Evolutionary conservation across 208 protist genomes (phyloP).

Genomic region (Crithidia brevicula): DNA sequence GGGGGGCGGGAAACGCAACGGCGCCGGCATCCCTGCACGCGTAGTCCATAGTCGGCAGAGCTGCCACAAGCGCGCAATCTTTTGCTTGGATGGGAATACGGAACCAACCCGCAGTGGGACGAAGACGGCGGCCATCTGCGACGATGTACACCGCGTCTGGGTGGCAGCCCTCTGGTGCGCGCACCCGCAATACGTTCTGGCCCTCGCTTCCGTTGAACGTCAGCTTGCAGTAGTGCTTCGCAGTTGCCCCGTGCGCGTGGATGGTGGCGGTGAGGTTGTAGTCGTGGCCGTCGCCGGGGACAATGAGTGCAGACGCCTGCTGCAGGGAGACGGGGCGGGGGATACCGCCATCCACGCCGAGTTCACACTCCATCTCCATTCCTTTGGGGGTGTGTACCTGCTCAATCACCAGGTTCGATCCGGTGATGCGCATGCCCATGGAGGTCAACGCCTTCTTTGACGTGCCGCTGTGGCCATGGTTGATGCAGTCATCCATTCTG

Average conservation of each 20-base stretch:
- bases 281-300: slow-evolving; percentile 75
- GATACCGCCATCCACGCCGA: slow-evolving; percentile 63
- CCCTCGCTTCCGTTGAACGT: slow-evolving; percentile 76
- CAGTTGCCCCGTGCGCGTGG: slow-evolving; percentile 31
- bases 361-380: slow-evolving; percentile 63
- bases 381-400: slow-evolving; percentile 57
- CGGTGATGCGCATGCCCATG: slow-evolving; percentile 67
- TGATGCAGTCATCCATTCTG: slow-evolving; percentile 61
- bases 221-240: slow-evolving; percentile 73
- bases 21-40: background rate
- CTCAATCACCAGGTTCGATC: slow-evolving; percentile 81
- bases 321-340: slow-evolving; percentile 54
- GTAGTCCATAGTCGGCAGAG: slow-evolving; percentile 9
- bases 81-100: slow-evolving; percentile 62
- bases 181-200: slow-evolving; percentile 54
- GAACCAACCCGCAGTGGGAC: slow-evolving; percentile 64
- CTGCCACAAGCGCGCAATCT: slow-evolving; percentile 58
- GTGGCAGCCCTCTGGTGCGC: slow-evolving; percentile 45
- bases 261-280: slow-evolving; percentile 76
- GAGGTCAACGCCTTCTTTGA: slow-evolving; percentile 41
- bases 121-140: slow-evolving; percentile 56
- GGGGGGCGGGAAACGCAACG: background rate
- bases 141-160: slow-evolving; percentile 50
- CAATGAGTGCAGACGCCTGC: slow-evolving; percentile 46
- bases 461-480: slow-evolving; percentile 83